Base-by-base conservation (phyloP, 176 grass and related monocot species). In the Poa pratensis region DNA sequence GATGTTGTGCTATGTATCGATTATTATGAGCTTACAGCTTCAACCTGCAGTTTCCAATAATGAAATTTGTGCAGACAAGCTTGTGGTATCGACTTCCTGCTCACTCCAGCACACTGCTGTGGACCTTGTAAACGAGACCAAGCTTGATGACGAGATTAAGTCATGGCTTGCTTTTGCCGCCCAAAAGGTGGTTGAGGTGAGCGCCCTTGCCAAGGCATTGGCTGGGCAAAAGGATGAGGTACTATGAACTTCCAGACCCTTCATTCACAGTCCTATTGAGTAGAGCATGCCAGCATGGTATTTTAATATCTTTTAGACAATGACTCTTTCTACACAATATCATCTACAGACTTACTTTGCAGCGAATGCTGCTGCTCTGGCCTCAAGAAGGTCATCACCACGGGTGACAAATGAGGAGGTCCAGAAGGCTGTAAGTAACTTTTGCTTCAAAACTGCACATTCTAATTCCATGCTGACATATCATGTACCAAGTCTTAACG, bases 51-150 rank as follows among this genome's bases (percentile, higher is more conserved):
- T 78, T 77, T 83, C 39, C 60, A 27, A 82, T 50, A 10, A 60
- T 87, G 10, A 76, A 20, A 51, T 81, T 81, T 87, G 18, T 87
- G 69, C 69, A 97, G 95, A 94, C 64, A 97, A 94, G 78, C 92
- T 97, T 76, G 95, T 97, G 17, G 92, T 94, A 26, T 97, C 95
- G 0, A 97, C 95, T 78, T 97, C 95, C 20, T 97, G 92, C 88
- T 97, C 95, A 55, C 95, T 97, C 43, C 89, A 91, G 92, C 95
- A 97, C 88, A 97, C 95, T 5, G 95, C 92, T 71, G 95, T 94
- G 54, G 92, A 97, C 82, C 95, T 97, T 90, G 84, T 97, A 6
- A 97, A 97, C 22, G 90, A 97, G 90, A 94, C 92, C 75, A 97
- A 97, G 90, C 86, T 97, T 61, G 92, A 97, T 26, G 70, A 17